Percentiles rank a stretch among this genome's conserved stretches.
phyloP scores from a whole-genome alignment of 202 grass and related monocot species.

The Miscanthus sacchariflorus region DNA sequence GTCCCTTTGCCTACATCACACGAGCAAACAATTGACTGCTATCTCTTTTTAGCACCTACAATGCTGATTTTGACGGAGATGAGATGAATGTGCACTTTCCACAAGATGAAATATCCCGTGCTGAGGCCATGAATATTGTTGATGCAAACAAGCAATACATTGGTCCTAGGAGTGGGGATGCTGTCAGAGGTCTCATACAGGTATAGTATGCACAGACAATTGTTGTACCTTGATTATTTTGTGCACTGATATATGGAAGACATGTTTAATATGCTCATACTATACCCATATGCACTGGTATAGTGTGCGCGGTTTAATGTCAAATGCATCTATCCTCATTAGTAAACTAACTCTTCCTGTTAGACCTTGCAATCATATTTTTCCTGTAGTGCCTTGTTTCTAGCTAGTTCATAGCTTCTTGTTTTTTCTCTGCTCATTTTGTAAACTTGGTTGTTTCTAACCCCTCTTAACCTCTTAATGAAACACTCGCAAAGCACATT shows the following conservation, averaged over 20 bases:
- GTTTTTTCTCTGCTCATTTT: background rate
- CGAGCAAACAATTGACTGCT: slow-evolving; percentile 15
- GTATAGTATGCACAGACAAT: slow-evolving; percentile 38
- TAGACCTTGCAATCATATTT: background rate
- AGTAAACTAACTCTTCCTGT: slow-evolving; percentile 14
- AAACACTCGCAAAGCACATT: background rate
- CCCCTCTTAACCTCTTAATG: background rate
- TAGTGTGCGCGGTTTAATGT: background rate
- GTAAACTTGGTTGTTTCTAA: background rate
- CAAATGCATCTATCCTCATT: background rate
- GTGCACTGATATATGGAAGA: slow-evolving; percentile 1
- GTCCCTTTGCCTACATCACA: slow-evolving; percentile 12
- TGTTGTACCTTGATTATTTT: slow-evolving; percentile 12
- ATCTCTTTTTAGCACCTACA: slow-evolving; percentile 84
- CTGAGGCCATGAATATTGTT: slow-evolving; percentile 93
- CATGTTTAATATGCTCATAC: slow-evolving; percentile 17
- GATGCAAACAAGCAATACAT: slow-evolving; percentile 97
- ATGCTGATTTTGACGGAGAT: slow-evolving; percentile 99
- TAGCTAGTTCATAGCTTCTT: background rate
- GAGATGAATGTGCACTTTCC: slow-evolving; percentile 99
- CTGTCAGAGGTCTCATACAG: slow-evolving; percentile 96
- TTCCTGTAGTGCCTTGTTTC: background rate
- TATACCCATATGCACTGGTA: background rate
- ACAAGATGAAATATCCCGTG: slow-evolving; percentile 98
- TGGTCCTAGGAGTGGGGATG: slow-evolving; percentile 84